A percentile compares a stretch with the other conserved stretches of the same genome.
These are phyloP conservation scores for Phytopythium delawarense DNA, from an alignment of 352 stramenopile genomes.

Conservation along the genomic window DNA sequence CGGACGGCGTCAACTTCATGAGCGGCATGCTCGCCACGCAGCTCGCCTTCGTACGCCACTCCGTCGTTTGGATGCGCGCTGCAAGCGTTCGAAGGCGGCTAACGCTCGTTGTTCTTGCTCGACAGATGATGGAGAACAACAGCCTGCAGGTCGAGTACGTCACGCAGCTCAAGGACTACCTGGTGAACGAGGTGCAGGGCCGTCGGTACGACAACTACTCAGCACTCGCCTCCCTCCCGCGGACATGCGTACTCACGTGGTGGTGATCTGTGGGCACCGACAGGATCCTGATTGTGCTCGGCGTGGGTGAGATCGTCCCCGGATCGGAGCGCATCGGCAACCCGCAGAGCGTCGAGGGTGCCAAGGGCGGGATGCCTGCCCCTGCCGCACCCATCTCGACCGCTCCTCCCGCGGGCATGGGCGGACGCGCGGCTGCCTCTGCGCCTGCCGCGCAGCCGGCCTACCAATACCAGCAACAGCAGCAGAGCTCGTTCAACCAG, in stretches of 20 bases:
- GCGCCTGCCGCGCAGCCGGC: slow-evolving; percentile 23
- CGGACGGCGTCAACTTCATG: slow-evolving; percentile 75
- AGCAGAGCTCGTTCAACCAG: slow-evolving; percentile 31
- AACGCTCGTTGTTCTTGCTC: neutral
- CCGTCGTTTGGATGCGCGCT: neutral
- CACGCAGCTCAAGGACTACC: slow-evolving; percentile 80
- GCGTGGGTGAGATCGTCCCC: slow-evolving; percentile 72
- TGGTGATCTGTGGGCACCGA: neutral
- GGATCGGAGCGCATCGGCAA: slow-evolving; percentile 70
- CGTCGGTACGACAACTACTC: slow-evolving; percentile 24
- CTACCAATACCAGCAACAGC: slow-evolving; percentile 35
- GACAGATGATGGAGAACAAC: slow-evolving; percentile 77
- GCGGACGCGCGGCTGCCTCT: neutral
- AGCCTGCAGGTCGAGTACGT: slow-evolving; percentile 83
- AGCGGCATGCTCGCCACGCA: slow-evolving; percentile 87
- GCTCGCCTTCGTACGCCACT: slow-evolving; percentile 51
- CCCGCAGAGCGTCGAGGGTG: slow-evolving; percentile 72
- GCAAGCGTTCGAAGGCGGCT: neutral
- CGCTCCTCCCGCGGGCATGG: slow-evolving; percentile 10
- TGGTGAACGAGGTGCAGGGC: slow-evolving; percentile 82
- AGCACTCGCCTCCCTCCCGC: neutral
- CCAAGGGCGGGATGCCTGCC: slow-evolving; percentile 29
- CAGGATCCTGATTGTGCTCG: slow-evolving; percentile 84
- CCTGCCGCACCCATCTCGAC: slow-evolving; percentile 17
- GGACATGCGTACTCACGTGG: neutral